Conservation (phyloP, 352 stramenopile genomes). For the Blastocystis hominis region DNA sequence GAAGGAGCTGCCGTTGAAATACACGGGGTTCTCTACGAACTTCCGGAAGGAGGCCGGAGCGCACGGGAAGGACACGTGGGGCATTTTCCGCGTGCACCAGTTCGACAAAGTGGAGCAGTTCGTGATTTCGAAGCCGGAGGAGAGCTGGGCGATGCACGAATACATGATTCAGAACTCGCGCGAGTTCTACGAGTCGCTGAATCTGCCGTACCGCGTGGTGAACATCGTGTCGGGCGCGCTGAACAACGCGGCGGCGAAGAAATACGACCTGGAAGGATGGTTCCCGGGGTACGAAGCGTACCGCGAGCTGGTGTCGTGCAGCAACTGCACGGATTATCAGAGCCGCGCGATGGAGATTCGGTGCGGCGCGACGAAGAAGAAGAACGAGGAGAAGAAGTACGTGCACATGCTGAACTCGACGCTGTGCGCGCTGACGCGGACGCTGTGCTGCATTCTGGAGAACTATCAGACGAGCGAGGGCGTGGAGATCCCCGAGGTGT, state of each 20-base stretch:
- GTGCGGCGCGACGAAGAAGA: constrained; percentile 78
- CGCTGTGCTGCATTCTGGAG: constrained; percentile 96
- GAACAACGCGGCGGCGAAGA: no score
- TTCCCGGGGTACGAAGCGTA: no score
- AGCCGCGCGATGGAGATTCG: constrained; percentile 88
- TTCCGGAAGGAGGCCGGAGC: constrained; percentile 97
- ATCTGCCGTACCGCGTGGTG: constrained; percentile 94
- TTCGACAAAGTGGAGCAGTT: constrained; percentile 91
- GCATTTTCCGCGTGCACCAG: constrained; percentile 99
- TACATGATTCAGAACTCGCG: constrained; percentile 80
- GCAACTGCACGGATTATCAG: no score
- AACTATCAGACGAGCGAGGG: constrained; percentile 78
- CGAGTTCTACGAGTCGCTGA: constrained; percentile 93
- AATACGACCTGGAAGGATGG: no score
- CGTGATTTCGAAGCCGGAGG: constrained; percentile 74
- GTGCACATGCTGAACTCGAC: constrained; percentile 96
- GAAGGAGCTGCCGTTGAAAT: constrained; percentile 70
- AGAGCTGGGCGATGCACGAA: constrained; percentile 75
- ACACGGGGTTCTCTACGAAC: constrained; percentile 91
- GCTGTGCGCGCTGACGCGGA: constrained; percentile 90
- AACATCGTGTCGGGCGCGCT: no score
- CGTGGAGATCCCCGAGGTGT: constrained; percentile 81
- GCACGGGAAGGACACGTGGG: constrained; percentile 95
- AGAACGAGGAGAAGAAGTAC: constrained; percentile 81
- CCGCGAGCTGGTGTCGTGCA: no score